Percentiles rank a stretch among this genome's conserved stretches.
Conservation (phyloP, 2,329 filamentous ascomycete genomes). For the Verticillium nonalfalfae region DNA sequence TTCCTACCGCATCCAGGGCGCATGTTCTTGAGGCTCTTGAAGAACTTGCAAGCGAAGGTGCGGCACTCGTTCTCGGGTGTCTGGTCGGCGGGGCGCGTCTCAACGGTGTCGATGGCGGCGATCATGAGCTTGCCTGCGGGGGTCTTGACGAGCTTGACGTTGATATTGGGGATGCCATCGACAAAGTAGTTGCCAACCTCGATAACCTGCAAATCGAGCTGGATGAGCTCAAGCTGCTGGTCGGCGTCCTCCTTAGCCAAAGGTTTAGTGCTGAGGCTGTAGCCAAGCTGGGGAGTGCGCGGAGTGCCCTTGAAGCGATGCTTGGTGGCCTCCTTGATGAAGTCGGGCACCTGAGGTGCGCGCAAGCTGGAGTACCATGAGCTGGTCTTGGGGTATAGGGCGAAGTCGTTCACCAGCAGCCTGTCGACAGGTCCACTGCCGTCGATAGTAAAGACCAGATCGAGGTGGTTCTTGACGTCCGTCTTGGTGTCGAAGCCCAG, state of each 20-base stretch:
- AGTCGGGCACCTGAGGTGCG: constrained; percentile 37
- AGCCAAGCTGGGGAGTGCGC: constrained; percentile 36
- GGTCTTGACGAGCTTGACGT: constrained; percentile 57
- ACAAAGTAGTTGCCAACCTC: constrained; percentile 52
- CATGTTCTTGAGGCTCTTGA: constrained; percentile 25
- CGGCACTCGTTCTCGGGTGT: constrained; percentile 23
- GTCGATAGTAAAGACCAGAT: constrained; percentile 49
- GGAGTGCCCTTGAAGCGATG: constrained; percentile 22
- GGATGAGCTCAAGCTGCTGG: constrained; percentile 44
- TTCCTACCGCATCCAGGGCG: constrained; percentile 26
- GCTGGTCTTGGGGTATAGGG: constrained; percentile 50
- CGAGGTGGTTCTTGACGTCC: constrained; percentile 30
- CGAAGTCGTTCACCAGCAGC: constrained; percentile 53
- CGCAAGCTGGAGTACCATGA: constrained; percentile 35
- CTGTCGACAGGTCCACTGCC: constrained; percentile 33
- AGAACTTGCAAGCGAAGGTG: constrained; percentile 48
- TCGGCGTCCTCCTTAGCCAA: constrained; percentile 42
- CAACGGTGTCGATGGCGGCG: constrained; percentile 28
- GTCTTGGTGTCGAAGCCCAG: constrained; percentile 15
- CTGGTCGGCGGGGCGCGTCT: constrained; percentile 16
- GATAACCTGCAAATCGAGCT: constrained; percentile 51
- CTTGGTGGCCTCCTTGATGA: constrained; percentile 18
- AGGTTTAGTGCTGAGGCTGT: constrained; percentile 35
- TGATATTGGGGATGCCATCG: constrained; percentile 46
- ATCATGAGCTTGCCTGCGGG: constrained; percentile 49